Base-by-base conservation (phyloP, 768 basidiomycete genomes). In the Termitomyces titanicus region DNA sequence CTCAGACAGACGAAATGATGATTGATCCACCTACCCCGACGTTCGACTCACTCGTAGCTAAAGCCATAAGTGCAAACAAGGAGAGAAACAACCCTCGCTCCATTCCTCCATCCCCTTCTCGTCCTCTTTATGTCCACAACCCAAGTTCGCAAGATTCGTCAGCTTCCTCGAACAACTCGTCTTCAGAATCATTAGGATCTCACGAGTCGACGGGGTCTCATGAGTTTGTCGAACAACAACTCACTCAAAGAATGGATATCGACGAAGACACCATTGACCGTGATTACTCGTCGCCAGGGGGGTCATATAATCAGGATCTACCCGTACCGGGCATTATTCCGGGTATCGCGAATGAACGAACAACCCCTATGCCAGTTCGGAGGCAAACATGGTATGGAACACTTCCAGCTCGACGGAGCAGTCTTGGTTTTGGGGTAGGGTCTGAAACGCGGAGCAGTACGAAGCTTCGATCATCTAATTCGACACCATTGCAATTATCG, bases 161-260 rank as follows among this genome's bases (percentile, higher is more conserved):
- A 17, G 66, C 71, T 25, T 74, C 74, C 13, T 50, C 54, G 3
- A 42, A 37, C 24, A 37, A 27, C 25, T 49, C 53, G n/a, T 54
- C 38, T 31, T n/a, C 20, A 6, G 34, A 29, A 37, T 47, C 46
- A 42, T 35, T 6, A 13, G 31, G 11, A 34, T 53, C 42, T 18
- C 17, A 25, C 3, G 29, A 33, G 18, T 43, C 43, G 17, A 61
- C 61, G 15, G 67, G 61, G 34, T 79, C 79, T 7, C 72, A 74
- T 53, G 69, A 68, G 34, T 74, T 66, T 11, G 79, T 83, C 20
- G 78, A 79, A 58, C 68, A 69, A 29, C 77, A 81, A n/a, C 69
- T 83, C 31, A 80, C 80, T 0, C 79, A 79, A 62, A 70, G 66
- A 33, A 53, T 67, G 40, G 64, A 64, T 11, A 33, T 58, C 4